Evolutionary conservation across 805 yeast species (phyloP).

Genomic region (Isabelozyma gotoi): DNA sequence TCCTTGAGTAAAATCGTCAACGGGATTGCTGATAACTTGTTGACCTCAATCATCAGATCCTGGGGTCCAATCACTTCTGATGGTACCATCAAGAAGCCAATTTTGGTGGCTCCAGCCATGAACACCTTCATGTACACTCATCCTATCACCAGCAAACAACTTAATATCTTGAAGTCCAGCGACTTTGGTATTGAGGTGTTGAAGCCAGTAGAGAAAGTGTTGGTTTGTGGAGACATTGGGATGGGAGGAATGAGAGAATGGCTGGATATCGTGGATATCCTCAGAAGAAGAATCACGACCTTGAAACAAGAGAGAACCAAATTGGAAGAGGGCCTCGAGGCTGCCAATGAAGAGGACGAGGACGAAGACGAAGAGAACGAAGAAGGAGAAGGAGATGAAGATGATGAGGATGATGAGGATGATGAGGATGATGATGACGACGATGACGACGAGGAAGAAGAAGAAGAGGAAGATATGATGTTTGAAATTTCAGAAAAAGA

Average conservation of each 20-base stretch:
- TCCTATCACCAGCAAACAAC: slow-evolving; percentile 44
- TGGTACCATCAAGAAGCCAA: slow-evolving; percentile 34
- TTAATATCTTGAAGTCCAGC: slow-evolving; percentile 26
- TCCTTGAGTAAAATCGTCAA: slow-evolving; percentile 44
- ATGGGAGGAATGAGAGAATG: slow-evolving; percentile 54
- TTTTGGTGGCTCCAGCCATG: slow-evolving; percentile 49
- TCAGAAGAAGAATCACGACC: slow-evolving; percentile 31
- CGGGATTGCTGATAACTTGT: slow-evolving; percentile 44
- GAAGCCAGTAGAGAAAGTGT: slow-evolving; percentile 47
- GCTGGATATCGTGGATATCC: slow-evolving; percentile 44
- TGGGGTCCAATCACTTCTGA: slow-evolving; percentile 32
- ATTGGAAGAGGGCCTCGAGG: slow-evolving; percentile 11
- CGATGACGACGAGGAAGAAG: slow-evolving; percentile 19
- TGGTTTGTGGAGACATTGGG: slow-evolving; percentile 49
- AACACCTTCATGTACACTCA: slow-evolving; percentile 49
- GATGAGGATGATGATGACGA: slow-evolving; percentile 39
- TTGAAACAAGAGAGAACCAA: slow-evolving; percentile 24
- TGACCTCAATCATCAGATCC: slow-evolving; percentile 41
- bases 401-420: slow-evolving; percentile 37
- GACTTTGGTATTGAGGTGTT: slow-evolving; percentile 45
- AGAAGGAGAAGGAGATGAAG: slow-evolving; percentile 37
- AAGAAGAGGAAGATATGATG: slow-evolving; percentile 9
- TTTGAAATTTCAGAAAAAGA: slow-evolving; percentile 21
- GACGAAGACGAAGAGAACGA: slow-evolving; percentile 37
- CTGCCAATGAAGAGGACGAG: slow-evolving; percentile 28